A percentile compares a stretch with the other conserved stretches of the same genome.
Conservation (phyloP, 2,329 filamentous ascomycete genomes). For the Diaporthe destruens region DNA sequence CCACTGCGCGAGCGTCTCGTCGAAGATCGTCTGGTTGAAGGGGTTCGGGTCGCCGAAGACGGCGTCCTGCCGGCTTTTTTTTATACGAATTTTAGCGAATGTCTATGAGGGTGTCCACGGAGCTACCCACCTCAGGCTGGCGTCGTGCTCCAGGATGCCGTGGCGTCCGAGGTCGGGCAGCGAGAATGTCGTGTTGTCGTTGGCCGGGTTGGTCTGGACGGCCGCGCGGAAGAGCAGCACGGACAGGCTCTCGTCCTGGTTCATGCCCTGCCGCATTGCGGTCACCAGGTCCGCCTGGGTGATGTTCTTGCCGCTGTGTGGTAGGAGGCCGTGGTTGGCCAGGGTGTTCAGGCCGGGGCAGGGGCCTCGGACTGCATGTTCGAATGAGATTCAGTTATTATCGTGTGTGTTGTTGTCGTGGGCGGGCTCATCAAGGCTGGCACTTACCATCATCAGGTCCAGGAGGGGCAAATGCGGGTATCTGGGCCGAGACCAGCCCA, state of each 20-base stretch:
- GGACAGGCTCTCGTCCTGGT: constrained; percentile 33
- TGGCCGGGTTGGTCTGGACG: constrained; percentile 30
- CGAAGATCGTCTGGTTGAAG: constrained; percentile 65
- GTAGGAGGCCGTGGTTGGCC: constrained; percentile 38
- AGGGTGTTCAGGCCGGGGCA: constrained; percentile 36
- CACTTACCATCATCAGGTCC: constrained; percentile 33
- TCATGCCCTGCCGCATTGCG: constrained; percentile 32
- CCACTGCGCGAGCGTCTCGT: constrained; percentile 33
- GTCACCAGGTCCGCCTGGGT: constrained; percentile 31
- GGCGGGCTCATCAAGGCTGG: too few species aligned
- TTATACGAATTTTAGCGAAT: not conserved
- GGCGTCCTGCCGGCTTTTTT: constrained; percentile 59
- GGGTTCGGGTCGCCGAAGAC: constrained; percentile 63
- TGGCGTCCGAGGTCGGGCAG: constrained; percentile 55
- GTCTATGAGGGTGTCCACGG: not conserved
- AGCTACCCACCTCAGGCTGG: constrained; percentile 54
- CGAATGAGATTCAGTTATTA: not conserved
- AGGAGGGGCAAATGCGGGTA: constrained; percentile 27
- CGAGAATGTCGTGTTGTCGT: constrained; percentile 23
- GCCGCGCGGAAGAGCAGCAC: constrained; percentile 29
- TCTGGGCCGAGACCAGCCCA: constrained; percentile 12
- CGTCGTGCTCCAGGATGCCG: constrained; percentile 63
- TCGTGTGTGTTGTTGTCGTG: not conserved
- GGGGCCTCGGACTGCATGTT: constrained; percentile 26
- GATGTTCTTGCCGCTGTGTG: constrained; percentile 35